Evolutionary conservation across 345 rosid genomes (phyloP).

Genomic region (Salix purpurea): DNA sequence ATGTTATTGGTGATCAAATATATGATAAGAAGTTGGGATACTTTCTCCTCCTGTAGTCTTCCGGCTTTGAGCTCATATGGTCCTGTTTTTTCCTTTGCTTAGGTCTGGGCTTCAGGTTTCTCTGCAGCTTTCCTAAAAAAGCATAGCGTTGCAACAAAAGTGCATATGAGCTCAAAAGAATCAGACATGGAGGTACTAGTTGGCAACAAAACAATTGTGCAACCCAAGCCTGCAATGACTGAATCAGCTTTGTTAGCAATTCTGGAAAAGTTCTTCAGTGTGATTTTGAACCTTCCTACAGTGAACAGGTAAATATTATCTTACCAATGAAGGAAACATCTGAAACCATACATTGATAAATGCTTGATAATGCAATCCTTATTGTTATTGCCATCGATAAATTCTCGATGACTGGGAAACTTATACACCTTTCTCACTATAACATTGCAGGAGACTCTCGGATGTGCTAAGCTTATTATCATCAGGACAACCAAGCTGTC

Average conservation of each 20-base stretch:
- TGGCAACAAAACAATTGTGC: constrained; percentile 27
- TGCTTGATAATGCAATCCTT: neutral
- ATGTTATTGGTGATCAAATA: neutral
- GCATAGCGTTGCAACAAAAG: constrained; percentile 77
- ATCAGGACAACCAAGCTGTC: constrained; percentile 78
- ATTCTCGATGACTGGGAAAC: neutral
- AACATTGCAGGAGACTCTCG: constrained; percentile 65
- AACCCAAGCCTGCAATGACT: constrained; percentile 63
- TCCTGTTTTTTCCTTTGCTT: constrained; percentile 21
- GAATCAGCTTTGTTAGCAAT: constrained; percentile 80
- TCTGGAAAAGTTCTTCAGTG: constrained; percentile 72
- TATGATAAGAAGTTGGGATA: neutral
- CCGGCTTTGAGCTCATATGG: neutral
- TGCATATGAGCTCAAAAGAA: constrained; percentile 26
- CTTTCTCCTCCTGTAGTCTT: neutral
- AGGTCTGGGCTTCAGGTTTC: constrained; percentile 99
- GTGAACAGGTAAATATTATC: constrained; percentile 58
- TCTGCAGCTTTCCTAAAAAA: constrained; percentile 94
- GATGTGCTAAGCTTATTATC: constrained; percentile 61
- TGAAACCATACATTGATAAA: neutral
- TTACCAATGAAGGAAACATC: neutral
- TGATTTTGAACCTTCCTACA: constrained; percentile 73
- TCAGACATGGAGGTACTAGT: constrained; percentile 23
- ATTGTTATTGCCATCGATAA: neutral
- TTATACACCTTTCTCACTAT: neutral